These are phyloP conservation scores for Russula ochroleuca DNA, from an alignment of 768 basidiomycete species.

Conservation along the genomic window DNA sequence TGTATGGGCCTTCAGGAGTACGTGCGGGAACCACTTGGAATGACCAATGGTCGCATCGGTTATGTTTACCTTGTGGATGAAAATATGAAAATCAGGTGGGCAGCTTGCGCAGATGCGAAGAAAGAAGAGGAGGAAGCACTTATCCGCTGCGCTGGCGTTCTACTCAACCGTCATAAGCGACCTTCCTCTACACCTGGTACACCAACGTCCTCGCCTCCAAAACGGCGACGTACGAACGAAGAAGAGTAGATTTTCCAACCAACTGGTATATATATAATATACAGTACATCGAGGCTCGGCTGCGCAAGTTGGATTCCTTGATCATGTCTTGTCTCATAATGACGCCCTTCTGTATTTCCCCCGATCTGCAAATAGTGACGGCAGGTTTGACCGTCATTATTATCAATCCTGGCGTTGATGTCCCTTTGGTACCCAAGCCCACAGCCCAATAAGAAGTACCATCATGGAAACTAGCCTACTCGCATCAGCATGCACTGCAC, in stretches of 20 bases:
- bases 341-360: background rate
- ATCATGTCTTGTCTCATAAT: background rate
- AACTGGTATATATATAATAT: background rate
- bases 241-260: background rate
- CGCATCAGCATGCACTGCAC: background rate
- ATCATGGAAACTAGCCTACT: constrained; percentile 41
- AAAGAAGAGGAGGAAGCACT: constrained; percentile 65
- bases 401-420: constrained; percentile 17
- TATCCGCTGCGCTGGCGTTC: constrained; percentile 62
- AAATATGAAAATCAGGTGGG: constrained; percentile 85
- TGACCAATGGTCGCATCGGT: constrained; percentile 86
- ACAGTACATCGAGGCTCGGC: background rate
- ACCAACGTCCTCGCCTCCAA: background rate
- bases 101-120: constrained; percentile 81
- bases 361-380: background rate
- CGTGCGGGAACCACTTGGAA: constrained; percentile 75
- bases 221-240: background rate
- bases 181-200: no score
- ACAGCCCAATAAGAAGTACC: constrained; percentile 40
- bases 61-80: constrained; percentile 90
- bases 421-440: constrained; percentile 40
- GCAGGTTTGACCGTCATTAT: background rate
- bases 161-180: constrained; percentile 55
- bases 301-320: background rate
- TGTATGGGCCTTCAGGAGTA: constrained; percentile 38